Conservation (phyloP, 768 basidiomycete genomes). For the Lanmaoa rubissima region DNA sequence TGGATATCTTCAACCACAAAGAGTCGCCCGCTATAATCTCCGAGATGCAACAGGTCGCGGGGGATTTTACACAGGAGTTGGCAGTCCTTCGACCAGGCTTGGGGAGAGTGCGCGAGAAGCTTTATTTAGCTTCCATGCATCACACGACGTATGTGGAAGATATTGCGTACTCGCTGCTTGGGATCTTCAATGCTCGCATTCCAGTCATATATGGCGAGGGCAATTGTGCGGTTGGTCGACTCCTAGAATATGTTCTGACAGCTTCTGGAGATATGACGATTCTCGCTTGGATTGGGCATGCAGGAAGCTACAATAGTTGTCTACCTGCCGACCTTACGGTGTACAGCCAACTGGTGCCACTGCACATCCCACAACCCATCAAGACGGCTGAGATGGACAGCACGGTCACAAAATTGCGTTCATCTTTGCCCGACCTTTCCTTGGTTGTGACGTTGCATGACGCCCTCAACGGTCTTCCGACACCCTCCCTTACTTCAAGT, state of each 20-base stretch:
- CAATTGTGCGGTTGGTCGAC: neutral
- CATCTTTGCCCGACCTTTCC: neutral
- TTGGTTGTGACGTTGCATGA: neutral
- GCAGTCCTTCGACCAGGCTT: neutral
- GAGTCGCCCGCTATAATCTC: neutral
- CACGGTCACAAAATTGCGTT: neutral
- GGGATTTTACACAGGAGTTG: neutral
- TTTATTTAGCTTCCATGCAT: conserved; percentile 11
- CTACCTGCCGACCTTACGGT: conserved; percentile 3
- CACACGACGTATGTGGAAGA: conserved; percentile 16
- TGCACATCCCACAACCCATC: neutral
- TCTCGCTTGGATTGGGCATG: conserved; percentile 3
- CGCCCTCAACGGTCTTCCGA: neutral
- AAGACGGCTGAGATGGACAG: neutral
- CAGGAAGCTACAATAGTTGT: conserved; percentile 5
- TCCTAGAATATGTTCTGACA: neutral
- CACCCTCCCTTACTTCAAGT: neutral
- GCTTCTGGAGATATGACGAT: neutral
- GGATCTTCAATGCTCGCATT: conserved; percentile 9
- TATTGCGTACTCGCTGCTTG: conserved; percentile 15
- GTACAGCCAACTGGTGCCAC: neutral
- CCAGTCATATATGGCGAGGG: conserved; percentile 18
- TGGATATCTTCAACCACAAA: conserved; percentile 4
- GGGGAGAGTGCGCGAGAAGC: neutral
- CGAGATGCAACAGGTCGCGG: neutral